Evolutionary conservation across 495 filamentous ascomycete genomes (phyloP), one percentile per base, ranked within the genome.

Genomic region (Paragyromitra xinjiangensis): DNA sequence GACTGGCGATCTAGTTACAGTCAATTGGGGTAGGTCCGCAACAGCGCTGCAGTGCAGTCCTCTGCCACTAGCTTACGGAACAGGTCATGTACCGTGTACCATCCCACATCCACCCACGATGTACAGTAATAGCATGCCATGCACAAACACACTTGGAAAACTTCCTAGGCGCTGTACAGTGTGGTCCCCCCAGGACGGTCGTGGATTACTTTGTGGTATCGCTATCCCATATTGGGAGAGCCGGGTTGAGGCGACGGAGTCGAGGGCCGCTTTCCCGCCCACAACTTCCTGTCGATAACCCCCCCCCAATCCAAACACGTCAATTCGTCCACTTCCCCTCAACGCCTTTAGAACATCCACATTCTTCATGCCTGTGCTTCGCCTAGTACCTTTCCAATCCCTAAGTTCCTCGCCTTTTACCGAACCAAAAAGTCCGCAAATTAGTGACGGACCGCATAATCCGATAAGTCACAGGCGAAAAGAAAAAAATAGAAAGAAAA

Each of bases 301-400:
- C 69, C 50, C 53, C 78, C 69, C 29, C 29, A 34, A 34, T 34
- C 29, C 29, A 34, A 67, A 69, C 76, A 44, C 69, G 9, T 79
- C 69, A 61, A 63, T 81, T 67, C 78, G 69, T 73, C 65, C 77
- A 72, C 70, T 64, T 62, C 55, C 34, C 65, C 37, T 65, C 37
- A 77, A 50, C 67, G 44, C 58, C 53, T 40, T 67, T 59, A 62
- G 55, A 65, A 78, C 64, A 63, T 34, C 63, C 63, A 72, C 55
- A 74, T 65, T 44, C 59, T 69, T 56, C 62, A 14, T 74, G 64
- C 19, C 44, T 22, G 19, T 74, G 51, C 50, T 48, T 24, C 51
- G 34, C 74, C 69, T 65, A 74, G 61, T 62, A 58, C 55, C 16
- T 50, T 45, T 11, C 5, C 69, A 40, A 56, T 61, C 34, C 68